These are phyloP conservation scores for Pseudogymnoascus sp. DNA, from an alignment of 2,329 filamentous ascomycete genomes.

Conservation along the genomic window DNA sequence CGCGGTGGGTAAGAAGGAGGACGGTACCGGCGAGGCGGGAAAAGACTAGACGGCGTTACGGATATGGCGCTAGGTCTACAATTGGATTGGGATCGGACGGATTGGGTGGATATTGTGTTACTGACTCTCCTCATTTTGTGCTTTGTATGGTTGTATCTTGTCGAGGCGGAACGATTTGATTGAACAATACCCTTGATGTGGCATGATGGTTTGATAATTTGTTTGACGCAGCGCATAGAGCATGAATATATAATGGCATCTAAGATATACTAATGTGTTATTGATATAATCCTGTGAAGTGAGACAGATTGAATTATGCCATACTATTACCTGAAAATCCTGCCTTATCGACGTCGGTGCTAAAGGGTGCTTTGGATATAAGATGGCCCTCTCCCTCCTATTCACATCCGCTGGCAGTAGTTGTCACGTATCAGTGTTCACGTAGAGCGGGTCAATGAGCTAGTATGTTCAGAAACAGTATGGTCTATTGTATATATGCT, in stretches of 20 bases:
- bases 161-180: background rate
- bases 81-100: background rate
- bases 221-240: slow-evolving; percentile 1
- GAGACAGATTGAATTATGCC: background rate
- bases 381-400: background rate
- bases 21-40: slow-evolving; percentile 14
- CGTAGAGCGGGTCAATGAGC: background rate
- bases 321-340: background rate
- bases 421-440: background rate
- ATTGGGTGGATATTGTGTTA: slow-evolving; percentile 8
- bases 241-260: slow-evolving; percentile 9
- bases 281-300: background rate
- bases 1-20: slow-evolving; percentile 28
- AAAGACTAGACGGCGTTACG: slow-evolving; percentile 12
- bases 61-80: slow-evolving; percentile 11
- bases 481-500: slow-evolving; percentile 11
- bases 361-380: background rate
- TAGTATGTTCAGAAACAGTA: background rate
- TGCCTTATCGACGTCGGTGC: background rate
- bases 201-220: slow-evolving; percentile 8
- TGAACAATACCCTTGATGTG: slow-evolving; percentile 10
- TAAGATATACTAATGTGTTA: background rate
- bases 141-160: slow-evolving; percentile 11
- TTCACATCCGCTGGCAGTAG: background rate
- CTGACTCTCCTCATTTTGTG: slow-evolving; percentile 9